Percentiles rank a stretch among this genome's conserved stretches.
Evolutionary conservation across 805 yeast species (phyloP).

Genomic region (Lachancea nothofagi): DNA sequence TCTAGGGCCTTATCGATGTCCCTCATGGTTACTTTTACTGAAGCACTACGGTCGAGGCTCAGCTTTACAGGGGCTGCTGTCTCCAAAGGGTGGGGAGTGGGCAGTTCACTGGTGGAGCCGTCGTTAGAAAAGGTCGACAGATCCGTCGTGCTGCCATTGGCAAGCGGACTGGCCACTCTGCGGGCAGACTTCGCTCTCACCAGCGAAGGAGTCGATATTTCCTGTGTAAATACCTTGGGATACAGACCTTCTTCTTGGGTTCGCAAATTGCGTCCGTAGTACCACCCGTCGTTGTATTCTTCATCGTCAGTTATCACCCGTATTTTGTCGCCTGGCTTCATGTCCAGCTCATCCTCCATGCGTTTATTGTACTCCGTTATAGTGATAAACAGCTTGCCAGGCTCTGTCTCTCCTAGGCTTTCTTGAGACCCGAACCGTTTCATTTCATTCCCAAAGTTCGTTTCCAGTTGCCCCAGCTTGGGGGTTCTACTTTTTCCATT

Average conservation of each 20-base stretch:
- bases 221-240: conserved; percentile 82
- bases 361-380: conserved; percentile 85
- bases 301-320: conserved; percentile 89
- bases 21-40: conserved; percentile 51
- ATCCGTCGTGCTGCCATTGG: conserved; percentile 18
- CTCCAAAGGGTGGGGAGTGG: conserved; percentile 27
- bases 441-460: conserved; percentile 12
- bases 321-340: conserved; percentile 76
- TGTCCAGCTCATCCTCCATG: conserved; percentile 80
- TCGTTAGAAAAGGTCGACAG: conserved; percentile 17
- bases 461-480: conserved; percentile 16
- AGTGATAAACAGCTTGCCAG: conserved; percentile 42
- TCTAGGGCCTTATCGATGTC: conserved; percentile 71
- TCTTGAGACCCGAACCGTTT: conserved; percentile 2
- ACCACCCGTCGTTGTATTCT: conserved; percentile 97
- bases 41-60: conserved; percentile 30
- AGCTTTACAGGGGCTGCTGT: conserved; percentile 18
- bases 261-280: conserved; percentile 72
- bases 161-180: conserved; percentile 35
- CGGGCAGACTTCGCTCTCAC: conserved; percentile 55
- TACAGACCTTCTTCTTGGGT: conserved; percentile 79
- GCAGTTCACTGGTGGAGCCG: conserved; percentile 22
- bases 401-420: not conserved
- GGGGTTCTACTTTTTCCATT: conserved; percentile 9
- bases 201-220: conserved; percentile 40